Conservation (phyloP, 805 yeast genomes). For the Candida rishiriensis region DNA sequence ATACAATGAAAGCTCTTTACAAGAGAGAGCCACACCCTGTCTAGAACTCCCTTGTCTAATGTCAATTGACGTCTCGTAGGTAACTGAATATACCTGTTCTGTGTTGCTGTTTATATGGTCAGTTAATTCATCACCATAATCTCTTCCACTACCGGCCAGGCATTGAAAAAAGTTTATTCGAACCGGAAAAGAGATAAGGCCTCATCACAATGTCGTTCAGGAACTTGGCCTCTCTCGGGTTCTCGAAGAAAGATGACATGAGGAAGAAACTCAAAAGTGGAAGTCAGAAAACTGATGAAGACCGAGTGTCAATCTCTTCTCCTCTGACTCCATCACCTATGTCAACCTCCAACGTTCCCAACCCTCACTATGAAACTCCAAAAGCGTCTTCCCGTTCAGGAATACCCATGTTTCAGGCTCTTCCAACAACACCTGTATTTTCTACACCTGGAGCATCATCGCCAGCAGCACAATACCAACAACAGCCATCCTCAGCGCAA, state of each 20-base stretch:
- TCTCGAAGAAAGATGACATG: constrained; percentile 21
- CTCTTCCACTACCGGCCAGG: not conserved
- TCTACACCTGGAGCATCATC: constrained; percentile 10
- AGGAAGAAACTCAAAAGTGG: constrained; percentile 11
- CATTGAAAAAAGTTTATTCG: not conserved
- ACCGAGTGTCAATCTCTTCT: no score
- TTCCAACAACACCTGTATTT: constrained; percentile 19
- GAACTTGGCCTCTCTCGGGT: constrained; percentile 5
- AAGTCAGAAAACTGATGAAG: no score
- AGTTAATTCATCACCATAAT: not conserved
- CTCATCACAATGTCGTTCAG: constrained; percentile 3
- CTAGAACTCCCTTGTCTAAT: not conserved
- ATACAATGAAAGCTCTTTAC: no score
- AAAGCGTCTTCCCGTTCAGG: not conserved
- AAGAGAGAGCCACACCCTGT: no score
- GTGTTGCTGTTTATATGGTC: no score
- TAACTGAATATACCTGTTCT: no score
- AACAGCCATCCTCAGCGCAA: not conserved
- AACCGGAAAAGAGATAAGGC: not conserved
- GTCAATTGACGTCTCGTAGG: constrained; percentile 1
- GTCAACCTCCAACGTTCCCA: no score
- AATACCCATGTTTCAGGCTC: constrained; percentile 8
- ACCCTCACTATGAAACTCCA: no score
- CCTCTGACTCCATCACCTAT: no score
- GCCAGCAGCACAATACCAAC: not conserved